Evolutionary conservation across 257 asterid genomes (phyloP).

Genomic region (Mitragyna speciosa): DNA sequence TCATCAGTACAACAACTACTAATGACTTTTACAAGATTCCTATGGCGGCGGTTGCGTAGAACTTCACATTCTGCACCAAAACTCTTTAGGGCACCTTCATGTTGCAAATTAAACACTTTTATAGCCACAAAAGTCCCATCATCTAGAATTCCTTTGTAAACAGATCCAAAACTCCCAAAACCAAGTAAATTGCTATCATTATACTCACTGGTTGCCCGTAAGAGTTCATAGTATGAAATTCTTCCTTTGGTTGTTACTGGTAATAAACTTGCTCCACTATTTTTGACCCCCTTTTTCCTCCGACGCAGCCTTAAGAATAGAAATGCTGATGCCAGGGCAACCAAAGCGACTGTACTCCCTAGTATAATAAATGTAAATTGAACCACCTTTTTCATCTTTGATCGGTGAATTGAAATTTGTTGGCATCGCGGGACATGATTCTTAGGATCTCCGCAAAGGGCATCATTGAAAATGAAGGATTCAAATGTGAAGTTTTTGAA

Average conservation of each 20-base stretch:
- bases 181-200: constrained; percentile 14
- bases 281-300: too few relatives aligned
- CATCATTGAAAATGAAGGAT: too few relatives aligned
- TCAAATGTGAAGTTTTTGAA: too few relatives aligned
- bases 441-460: too few relatives aligned
- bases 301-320: neutral
- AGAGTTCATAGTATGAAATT: constrained; percentile 11
- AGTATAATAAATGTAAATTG: neutral
- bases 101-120: constrained; percentile 13
- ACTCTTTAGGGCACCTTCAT: constrained; percentile 5
- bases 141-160: constrained; percentile 6
- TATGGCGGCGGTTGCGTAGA: constrained; percentile 2
- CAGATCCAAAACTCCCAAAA: constrained; percentile 3
- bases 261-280: neutral
- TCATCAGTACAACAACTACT: constrained; percentile 2
- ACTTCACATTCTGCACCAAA: constrained; percentile 13
- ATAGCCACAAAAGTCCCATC: constrained; percentile 11
- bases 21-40: constrained; percentile 12
- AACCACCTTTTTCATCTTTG: too few relatives aligned
- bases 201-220: neutral
- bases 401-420: too few relatives aligned
- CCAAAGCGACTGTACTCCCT: neutral
- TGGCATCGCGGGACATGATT: too few relatives aligned
- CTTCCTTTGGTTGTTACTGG: too few relatives aligned
- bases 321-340: neutral